Conservation (phyloP, 2,329 filamentous ascomycete species). For the Trichoderma sp. region DNA sequence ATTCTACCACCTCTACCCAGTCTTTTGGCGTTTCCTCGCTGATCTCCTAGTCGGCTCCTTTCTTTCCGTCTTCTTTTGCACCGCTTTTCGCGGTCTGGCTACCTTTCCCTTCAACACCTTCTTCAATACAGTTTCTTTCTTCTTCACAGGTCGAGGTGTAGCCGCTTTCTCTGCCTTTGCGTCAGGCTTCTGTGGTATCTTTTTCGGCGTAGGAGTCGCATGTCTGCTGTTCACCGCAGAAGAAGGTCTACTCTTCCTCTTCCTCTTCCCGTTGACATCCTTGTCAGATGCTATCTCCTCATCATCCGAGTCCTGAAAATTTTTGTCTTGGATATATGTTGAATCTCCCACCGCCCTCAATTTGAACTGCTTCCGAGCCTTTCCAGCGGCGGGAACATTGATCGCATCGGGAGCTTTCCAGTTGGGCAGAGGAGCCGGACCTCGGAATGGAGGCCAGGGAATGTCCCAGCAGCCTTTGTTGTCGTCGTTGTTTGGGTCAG, state of each 20-base stretch:
- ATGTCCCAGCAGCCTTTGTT: conserved; percentile 28
- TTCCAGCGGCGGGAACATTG: neutral
- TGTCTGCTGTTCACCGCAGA: neutral
- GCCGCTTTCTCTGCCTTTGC: neutral
- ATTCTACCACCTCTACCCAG: neutral
- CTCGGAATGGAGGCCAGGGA: conserved; percentile 31
- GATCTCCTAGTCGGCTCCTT: neutral
- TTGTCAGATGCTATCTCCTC: conserved; percentile 20
- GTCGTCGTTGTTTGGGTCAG: conserved; percentile 33
- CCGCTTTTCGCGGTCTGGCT: neutral
- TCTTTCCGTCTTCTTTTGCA: neutral
- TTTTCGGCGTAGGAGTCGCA: neutral
- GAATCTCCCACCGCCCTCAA: conserved; percentile 19
- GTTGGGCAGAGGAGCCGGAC: conserved; percentile 23
- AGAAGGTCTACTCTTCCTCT: neutral
- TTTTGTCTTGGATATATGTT: conserved; percentile 22
- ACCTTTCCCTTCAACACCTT: neutral
- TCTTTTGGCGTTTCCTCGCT: conserved; percentile 16
- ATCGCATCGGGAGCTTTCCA: conserved; percentile 24
- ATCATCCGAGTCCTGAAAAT: conserved; percentile 24
- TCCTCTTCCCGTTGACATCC: conserved; percentile 10
- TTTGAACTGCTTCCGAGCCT: neutral
- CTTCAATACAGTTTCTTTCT: neutral
- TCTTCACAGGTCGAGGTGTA: neutral
- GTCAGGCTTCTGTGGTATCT: neutral